These are phyloP conservation scores for Penicillium sp. DNA, from an alignment of 2,329 filamentous ascomycete genomes.

Conservation along the genomic window DNA sequence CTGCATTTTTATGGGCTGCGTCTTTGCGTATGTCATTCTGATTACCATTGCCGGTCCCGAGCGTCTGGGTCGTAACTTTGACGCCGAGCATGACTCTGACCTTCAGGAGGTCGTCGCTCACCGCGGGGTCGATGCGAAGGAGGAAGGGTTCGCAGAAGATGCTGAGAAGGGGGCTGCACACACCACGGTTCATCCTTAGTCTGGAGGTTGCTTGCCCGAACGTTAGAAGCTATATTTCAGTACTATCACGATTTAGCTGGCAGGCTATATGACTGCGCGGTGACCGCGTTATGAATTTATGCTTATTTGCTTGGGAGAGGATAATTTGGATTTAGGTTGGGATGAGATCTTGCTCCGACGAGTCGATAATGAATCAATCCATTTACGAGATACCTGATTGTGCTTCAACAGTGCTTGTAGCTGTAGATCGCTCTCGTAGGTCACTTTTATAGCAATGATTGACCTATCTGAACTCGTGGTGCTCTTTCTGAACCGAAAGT, in stretches of 20 bases:
- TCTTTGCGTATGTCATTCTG: constrained; percentile 62
- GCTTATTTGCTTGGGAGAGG: not conserved
- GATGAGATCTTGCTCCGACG: not conserved
- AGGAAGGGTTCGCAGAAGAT: constrained; percentile 24
- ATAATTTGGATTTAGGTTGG: not conserved
- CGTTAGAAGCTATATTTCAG: too few relatives aligned
- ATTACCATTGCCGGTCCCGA: constrained; percentile 49
- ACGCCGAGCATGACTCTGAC: constrained; percentile 48
- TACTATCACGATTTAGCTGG: too few relatives aligned
- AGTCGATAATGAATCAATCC: not conserved
- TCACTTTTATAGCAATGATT: too few relatives aligned
- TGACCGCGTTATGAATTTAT: not conserved
- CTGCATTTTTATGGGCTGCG: constrained; percentile 85
- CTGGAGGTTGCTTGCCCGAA: not conserved
- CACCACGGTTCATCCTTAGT: constrained; percentile 4
- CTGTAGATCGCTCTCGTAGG: too few relatives aligned
- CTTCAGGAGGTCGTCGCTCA: constrained; percentile 43
- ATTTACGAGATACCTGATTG: not conserved
- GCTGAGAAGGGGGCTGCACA: constrained; percentile 26
- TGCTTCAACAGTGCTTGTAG: not conserved
- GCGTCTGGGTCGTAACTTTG: constrained; percentile 46
- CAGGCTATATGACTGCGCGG: not conserved
- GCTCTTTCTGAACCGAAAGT: constrained; percentile 11
- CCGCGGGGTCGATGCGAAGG: constrained; percentile 19
- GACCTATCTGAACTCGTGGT: constrained; percentile 12